Evolutionary conservation across 2,329 filamentous ascomycete species (phyloP).

Genomic region (Chaetomiaceae sp.): DNA sequence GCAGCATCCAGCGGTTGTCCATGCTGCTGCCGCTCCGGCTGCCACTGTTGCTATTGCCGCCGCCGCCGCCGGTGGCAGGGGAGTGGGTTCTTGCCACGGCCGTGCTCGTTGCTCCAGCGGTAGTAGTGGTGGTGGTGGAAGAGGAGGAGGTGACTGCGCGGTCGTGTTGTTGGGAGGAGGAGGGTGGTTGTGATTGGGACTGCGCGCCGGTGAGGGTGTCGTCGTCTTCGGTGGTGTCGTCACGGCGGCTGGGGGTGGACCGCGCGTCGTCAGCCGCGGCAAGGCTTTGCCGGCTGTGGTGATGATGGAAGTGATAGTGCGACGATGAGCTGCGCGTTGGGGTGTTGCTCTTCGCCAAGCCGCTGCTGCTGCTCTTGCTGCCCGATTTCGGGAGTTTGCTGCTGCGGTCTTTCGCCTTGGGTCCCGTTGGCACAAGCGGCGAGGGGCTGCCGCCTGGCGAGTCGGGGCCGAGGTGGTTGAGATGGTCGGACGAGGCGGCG

Average conservation of each 20-base stretch:
- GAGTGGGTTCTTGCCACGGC: neutral
- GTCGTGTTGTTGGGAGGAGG: neutral
- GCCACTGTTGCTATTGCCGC: neutral
- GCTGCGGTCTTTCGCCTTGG: slow-evolving; percentile 35
- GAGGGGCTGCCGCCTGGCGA: slow-evolving; percentile 40
- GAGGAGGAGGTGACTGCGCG: neutral
- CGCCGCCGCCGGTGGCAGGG: neutral
- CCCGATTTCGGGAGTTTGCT: slow-evolving; percentile 11
- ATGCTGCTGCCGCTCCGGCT: slow-evolving; percentile 19
- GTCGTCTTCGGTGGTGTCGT: neutral
- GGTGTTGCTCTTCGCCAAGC: slow-evolving; percentile 8
- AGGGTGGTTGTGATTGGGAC: slow-evolving; percentile 1
- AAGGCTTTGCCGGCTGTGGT: slow-evolving; percentile 9
- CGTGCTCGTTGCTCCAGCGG: neutral
- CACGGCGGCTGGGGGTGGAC: neutral
- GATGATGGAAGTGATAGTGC: slow-evolving; percentile 10
- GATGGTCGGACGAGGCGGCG: slow-evolving; percentile 34
- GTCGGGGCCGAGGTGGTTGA: slow-evolving; percentile 26
- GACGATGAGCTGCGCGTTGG: slow-evolving; percentile 21
- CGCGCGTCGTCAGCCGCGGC: neutral
- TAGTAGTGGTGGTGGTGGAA: neutral
- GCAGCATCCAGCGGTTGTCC: slow-evolving; percentile 76
- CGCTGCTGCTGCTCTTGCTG: slow-evolving; percentile 24
- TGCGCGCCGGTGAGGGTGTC: slow-evolving; percentile 5
- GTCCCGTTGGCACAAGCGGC: slow-evolving; percentile 49